Conservation (phyloP, 176 grass and related monocot genomes). For the Puya raimondii region DNA sequence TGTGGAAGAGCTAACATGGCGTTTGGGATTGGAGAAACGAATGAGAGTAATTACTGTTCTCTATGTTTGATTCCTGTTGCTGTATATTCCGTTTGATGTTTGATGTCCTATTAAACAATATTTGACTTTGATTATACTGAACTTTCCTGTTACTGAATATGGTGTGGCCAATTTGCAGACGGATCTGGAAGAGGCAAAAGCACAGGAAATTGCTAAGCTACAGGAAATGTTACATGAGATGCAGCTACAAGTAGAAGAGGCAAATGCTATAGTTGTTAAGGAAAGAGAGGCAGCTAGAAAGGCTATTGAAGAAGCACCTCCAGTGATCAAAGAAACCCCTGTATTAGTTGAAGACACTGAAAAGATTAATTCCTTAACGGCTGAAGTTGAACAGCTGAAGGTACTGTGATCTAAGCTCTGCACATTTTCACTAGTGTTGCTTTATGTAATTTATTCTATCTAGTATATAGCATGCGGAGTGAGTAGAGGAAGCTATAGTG, state of each 20-base stretch:
- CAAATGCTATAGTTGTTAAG: slow-evolving; percentile 45
- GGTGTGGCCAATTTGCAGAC: slow-evolving; percentile 39
- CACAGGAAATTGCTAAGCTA: slow-evolving; percentile 76
- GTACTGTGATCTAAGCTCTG: slow-evolving; percentile 31
- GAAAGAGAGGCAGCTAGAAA: slow-evolving; percentile 93
- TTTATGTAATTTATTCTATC: not conserved
- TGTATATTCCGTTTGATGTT: slow-evolving; percentile 5
- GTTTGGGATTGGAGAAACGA: slow-evolving; percentile 73
- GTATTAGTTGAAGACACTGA: slow-evolving; percentile 77
- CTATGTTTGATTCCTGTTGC: slow-evolving; percentile 4
- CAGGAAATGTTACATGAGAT: slow-evolving; percentile 62
- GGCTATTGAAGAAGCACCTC: slow-evolving; percentile 95
- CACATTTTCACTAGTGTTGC: not conserved
- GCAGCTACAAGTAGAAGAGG: slow-evolving; percentile 81
- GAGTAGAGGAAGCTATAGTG: not conserved
- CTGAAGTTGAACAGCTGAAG: slow-evolving; percentile 71
- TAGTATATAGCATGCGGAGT: not conserved
- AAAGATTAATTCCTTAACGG: slow-evolving; percentile 64
- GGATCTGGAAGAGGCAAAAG: slow-evolving; percentile 86
- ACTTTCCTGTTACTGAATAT: not conserved
- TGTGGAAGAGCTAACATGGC: slow-evolving; percentile 93
- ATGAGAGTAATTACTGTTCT: slow-evolving; percentile 60
- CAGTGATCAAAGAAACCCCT: slow-evolving; percentile 86
- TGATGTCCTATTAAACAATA: not conserved
- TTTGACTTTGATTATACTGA: not conserved